Evolutionary conservation across 2,329 filamentous ascomycete genomes (phyloP), one percentile per base, ranked within the genome.

Genomic region (Epichloe festucae): DNA sequence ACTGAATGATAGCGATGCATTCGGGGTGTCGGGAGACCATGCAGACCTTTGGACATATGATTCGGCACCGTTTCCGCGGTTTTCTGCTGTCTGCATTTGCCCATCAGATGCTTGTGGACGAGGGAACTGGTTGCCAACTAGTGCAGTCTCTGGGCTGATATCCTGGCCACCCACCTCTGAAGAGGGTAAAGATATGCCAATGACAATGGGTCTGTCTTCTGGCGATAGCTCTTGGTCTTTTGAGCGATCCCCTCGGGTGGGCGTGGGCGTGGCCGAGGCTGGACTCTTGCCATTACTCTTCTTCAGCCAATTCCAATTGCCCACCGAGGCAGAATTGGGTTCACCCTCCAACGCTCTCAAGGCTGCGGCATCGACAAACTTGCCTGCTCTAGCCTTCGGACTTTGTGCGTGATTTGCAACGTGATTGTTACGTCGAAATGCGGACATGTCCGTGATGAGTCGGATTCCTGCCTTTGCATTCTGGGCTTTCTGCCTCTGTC

Each of bases 191-290:
- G 78, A 76, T 48, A 89, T 80, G 12, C 84, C 84, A 56, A 88
- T 89, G 42, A 85, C 75, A 53, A 89, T 89, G 1, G 82, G 82
- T n/a, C 80, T 74, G 58, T 85, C 81, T 53, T 76, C 78, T 0
- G 85, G 84, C 14, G 84, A 87, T 4, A 87, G 71, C 54, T 81
- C 79, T 11, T 64, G 62, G 5, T 62, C 62, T 23, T 61, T 50
- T 54, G 59, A 56, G 54, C 61, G 54, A 53, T 59, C 51, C 23
- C 59, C 56, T 39, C 60, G 61, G 14, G 63, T 62, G 10, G 64
- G 58, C 3, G 60, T 59, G 14, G 59, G 56, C 3, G 60, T 59
- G 14, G 59, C 56, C 12, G 60, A 57, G 14, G 56, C 57, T 15
- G 61, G 63, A 40, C 56, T 67, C 39, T 60, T 59, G 8, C 57